phyloP scores from a whole-genome alignment of 2,329 filamentous ascomycete species.

The Arachnopeziza araneosa region DNA sequence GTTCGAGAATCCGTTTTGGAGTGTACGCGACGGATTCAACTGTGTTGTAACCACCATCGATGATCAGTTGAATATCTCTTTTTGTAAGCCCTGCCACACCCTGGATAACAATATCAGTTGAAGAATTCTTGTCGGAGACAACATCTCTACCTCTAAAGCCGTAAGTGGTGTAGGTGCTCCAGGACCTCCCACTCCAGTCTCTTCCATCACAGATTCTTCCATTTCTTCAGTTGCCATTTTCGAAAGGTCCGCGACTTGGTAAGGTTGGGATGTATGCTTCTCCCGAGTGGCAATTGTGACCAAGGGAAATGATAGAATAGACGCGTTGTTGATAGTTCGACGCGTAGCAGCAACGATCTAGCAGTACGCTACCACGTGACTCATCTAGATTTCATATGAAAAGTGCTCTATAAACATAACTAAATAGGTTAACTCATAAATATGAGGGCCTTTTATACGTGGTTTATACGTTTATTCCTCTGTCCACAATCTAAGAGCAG shows the following conservation, averaged over 20 bases:
- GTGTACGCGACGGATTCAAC: slow-evolving; percentile 95
- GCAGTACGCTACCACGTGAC: neutral
- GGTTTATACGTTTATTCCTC: too few relatives aligned
- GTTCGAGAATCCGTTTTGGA: slow-evolving; percentile 75
- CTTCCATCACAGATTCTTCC: slow-evolving; percentile 65
- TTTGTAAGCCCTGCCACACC: slow-evolving; percentile 87
- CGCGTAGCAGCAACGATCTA: neutral
- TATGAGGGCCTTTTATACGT: too few relatives aligned
- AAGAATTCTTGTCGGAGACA: neutral
- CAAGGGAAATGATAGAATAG: neutral
- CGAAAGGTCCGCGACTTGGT: neutral
- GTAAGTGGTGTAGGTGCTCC: slow-evolving; percentile 88
- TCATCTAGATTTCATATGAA: too few relatives aligned
- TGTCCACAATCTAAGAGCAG: too few relatives aligned
- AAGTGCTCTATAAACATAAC: too few relatives aligned
- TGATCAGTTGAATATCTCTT: slow-evolving; percentile 86
- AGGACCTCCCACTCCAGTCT: slow-evolving; percentile 69
- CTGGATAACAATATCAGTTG: slow-evolving; percentile 41
- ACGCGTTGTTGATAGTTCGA: neutral
- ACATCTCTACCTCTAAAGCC: slow-evolving; percentile 68
- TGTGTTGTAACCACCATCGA: slow-evolving; percentile 91
- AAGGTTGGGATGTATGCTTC: neutral
- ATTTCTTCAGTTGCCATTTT: slow-evolving; percentile 30
- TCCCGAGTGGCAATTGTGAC: neutral
- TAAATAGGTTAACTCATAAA: too few relatives aligned